Percentiles rank a stretch among this genome's conserved stretches.
Conservation (phyloP, 2,329 filamentous ascomycete species). For the Lasiodiplodia sp. region DNA sequence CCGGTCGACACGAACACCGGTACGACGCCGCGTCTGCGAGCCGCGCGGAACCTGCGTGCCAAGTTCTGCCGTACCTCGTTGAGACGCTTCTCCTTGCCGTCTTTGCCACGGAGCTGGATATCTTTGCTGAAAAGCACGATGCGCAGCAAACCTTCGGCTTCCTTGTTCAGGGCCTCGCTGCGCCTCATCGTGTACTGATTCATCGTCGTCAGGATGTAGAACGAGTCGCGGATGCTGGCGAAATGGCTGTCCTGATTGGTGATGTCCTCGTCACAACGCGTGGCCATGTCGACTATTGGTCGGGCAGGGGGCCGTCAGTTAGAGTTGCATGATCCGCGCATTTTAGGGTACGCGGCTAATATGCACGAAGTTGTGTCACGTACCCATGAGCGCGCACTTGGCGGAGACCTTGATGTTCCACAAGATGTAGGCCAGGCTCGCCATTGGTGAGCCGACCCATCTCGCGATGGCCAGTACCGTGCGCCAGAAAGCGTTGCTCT, state of each 20-base stretch:
- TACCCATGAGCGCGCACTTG: conserved; percentile 47
- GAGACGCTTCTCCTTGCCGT: conserved; percentile 40
- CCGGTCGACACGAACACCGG: conserved; percentile 51
- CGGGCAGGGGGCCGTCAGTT: not conserved
- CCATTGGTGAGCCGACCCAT: conserved; percentile 50
- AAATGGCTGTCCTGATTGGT: conserved; percentile 43
- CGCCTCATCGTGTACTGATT: conserved; percentile 52
- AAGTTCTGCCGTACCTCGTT: conserved; percentile 44
- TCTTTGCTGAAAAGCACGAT: conserved; percentile 52
- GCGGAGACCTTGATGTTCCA: conserved; percentile 52
- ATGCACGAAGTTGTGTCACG: not conserved
- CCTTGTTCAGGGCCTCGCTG: conserved; percentile 36
- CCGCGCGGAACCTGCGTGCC: conserved; percentile 50
- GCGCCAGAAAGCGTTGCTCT: conserved; percentile 48
- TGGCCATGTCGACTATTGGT: conserved; percentile 46
- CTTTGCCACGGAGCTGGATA: conserved; percentile 40
- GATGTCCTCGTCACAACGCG: conserved; percentile 39
- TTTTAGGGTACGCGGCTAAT: not conserved
- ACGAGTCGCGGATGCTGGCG: conserved; percentile 51
- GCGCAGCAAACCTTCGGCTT: conserved; percentile 49
- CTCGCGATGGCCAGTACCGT: conserved; percentile 46
- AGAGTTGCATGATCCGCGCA: not conserved
- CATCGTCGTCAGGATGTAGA: conserved; percentile 54
- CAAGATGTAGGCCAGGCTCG: conserved; percentile 46
- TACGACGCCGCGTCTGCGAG: conserved; percentile 50